Evolutionary conservation across 768 basidiomycete species (phyloP), one percentile per base, ranked within the genome.

Genomic region (Exidia glandulosa): DNA sequence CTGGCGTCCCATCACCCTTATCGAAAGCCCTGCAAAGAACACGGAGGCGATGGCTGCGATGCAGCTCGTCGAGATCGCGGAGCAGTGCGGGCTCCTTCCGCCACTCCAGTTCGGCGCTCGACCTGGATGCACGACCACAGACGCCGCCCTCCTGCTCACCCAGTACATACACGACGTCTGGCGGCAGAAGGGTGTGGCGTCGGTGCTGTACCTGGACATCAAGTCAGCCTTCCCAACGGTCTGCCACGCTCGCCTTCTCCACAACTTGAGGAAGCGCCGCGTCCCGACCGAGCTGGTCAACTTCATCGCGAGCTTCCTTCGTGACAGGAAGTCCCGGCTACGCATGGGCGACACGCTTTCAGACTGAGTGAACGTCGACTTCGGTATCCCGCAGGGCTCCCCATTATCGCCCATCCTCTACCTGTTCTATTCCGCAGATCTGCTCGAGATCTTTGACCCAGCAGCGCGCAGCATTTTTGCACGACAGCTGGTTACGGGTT

Each of bases 201-300:
- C 60, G 9, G 56, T 62, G 3, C 29, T 63, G 3, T 52, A 45
- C 59, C 29, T 62, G 9, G 61, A 66, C 55, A 65, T 64, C 41
- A n/a, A 50, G 12, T 33, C 23, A 9, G 65, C 64, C 2, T 65
- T 65, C 57, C 61, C 65, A n/a, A 65, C 34, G 36, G 60, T 58
- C 3, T 31, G 30, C 23, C 23, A 27, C 4, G 60, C 56, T 1
- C 25, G 60, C 12, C 62, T 66, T 7, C 25, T 61, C 16, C 25
- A 45, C 23, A 63, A 65, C 60, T 25, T 66, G 57, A 9, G 54
- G n/a, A 45, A 58, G 45, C 27, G 56, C 2, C 32, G 56, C 27
- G 23, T 60, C 37, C 64, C 62, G n/a, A 47, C 19, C 23, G 45
- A 61, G 32, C 12, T 61, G 14, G 50, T 60, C 13, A 32, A 32